Base-by-base conservation (phyloP, 1,284 basidiomycete genomes). In the Papiliotrema fonsecae region DNA sequence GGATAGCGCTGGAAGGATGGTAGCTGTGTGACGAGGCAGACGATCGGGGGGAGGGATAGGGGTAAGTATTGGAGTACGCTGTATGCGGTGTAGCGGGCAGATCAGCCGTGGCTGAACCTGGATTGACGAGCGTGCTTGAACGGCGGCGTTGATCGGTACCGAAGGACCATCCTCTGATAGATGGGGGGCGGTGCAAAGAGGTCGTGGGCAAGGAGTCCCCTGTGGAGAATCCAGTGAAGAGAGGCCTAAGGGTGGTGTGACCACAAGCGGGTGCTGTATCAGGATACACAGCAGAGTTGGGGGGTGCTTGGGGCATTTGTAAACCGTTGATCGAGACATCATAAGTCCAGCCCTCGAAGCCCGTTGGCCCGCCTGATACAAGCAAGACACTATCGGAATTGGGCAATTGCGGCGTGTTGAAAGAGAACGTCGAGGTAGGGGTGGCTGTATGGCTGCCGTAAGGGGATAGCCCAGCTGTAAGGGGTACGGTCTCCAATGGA, bases 21-120 rank as follows among this genome's bases (percentile, higher is more conserved):
- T 10, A n/a, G n/a, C n/a, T n/a, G n/a, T n/a, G n/a, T 28, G 41
- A n/a, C 22, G 28, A 34, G 42, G 22, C 25, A 10, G 42, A 44
- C 18, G 42, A 44, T 21, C 42, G 42, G 22, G 42, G 42, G 6
- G 42, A 44, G 28, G 42, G 42, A 31, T 44, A 44, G 5, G 35
- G 45, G 25, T 34, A 36, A 26, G 35, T 34, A 27, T 13, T 19
- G 14, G 36, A 39, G 13, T 21, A n/a, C 4, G 16, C 21, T 5
- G 43, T 36, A n/a, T 37, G 18, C 11, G 45, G 45, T 11, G 45
- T 46, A 10, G 24, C 45, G n/a, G 45, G 45, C 3, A 36, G 22
- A 3, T 22, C 11, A 30, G n/a, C 13, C 4, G 42, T 11, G 28
- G 27, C 10, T 25, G 42, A 44, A 22, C 31, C 28, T 6, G 31